These are phyloP conservation scores for Rhizopogon roseolus DNA, from an alignment of 768 basidiomycete species.

Conservation along the genomic window DNA sequence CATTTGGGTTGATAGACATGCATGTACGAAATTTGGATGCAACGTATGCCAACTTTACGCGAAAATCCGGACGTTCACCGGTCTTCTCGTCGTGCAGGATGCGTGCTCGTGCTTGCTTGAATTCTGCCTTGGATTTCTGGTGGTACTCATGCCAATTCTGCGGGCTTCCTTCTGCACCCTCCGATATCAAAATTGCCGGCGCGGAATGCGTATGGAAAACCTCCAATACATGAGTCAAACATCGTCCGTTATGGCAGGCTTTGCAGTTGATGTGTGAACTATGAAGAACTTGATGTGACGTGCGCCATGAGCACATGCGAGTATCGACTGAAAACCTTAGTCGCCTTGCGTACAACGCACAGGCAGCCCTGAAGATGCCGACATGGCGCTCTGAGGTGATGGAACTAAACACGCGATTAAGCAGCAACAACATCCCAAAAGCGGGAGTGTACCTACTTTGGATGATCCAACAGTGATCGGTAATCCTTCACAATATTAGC, in stretches of 20 bases:
- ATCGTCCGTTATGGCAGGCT: conserved; percentile 30
- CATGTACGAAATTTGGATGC: conserved; percentile 46
- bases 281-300: conserved; percentile 12
- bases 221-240: conserved; percentile 33
- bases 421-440: background rate
- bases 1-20: conserved; percentile 37
- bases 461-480: conserved; percentile 12
- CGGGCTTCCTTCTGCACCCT: conserved; percentile 10
- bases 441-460: conserved; percentile 15
- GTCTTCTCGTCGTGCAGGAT: conserved; percentile 28
- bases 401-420: conserved; percentile 14
- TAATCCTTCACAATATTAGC: conserved; percentile 3
- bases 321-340: conserved; percentile 12
- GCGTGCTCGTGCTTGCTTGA: conserved; percentile 5
- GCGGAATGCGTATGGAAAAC: conserved; percentile 31
- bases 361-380: conserved; percentile 31
- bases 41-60: conserved; percentile 36
- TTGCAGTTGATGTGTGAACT: conserved; percentile 28
- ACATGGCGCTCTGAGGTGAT: conserved; percentile 15
- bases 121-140: conserved; percentile 10
- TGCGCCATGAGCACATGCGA: background rate
- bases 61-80: conserved; percentile 30
- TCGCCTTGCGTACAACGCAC: conserved; percentile 16
- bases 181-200: conserved; percentile 24
- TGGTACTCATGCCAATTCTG: conserved; percentile 33